These are phyloP conservation scores for Salix viminalis DNA, from an alignment of 345 rosid species.

Conservation along the genomic window DNA sequence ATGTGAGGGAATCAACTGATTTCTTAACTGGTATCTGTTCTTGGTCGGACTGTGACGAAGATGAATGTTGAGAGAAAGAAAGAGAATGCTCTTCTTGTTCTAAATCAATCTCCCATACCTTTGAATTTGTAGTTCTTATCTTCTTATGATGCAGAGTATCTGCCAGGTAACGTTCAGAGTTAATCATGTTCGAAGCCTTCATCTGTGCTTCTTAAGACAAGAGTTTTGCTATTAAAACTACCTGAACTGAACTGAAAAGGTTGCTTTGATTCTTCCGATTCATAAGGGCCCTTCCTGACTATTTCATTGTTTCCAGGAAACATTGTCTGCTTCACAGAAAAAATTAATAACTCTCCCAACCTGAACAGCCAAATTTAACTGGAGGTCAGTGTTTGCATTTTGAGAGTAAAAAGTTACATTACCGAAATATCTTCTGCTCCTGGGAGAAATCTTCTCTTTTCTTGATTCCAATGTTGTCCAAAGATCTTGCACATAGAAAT, in stretches of 20 bases:
- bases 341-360: not conserved
- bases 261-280: constrained; percentile 29
- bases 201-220: too few relatives aligned
- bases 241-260: constrained; percentile 37
- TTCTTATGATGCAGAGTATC: constrained; percentile 39
- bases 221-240: constrained; percentile 8
- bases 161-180: constrained; percentile 13
- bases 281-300: constrained; percentile 16
- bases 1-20: constrained; percentile 18
- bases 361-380: constrained; percentile 10
- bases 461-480: constrained; percentile 46
- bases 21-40: constrained; percentile 45
- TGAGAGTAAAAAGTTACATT: not conserved
- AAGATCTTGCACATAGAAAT: constrained; percentile 38
- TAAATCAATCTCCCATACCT: constrained; percentile 43
- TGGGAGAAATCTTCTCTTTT: constrained; percentile 27
- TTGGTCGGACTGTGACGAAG: constrained; percentile 69
- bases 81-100: constrained; percentile 73
- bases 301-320: constrained; percentile 9
- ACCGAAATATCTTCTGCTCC: constrained; percentile 29
- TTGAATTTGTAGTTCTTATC: constrained; percentile 29
- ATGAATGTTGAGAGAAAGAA: constrained; percentile 60
- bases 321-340: constrained; percentile 22
- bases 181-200: not conserved
- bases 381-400: not conserved